Conservation (phyloP, 768 basidiomycete species). For the Serendipita vermifera region DNA sequence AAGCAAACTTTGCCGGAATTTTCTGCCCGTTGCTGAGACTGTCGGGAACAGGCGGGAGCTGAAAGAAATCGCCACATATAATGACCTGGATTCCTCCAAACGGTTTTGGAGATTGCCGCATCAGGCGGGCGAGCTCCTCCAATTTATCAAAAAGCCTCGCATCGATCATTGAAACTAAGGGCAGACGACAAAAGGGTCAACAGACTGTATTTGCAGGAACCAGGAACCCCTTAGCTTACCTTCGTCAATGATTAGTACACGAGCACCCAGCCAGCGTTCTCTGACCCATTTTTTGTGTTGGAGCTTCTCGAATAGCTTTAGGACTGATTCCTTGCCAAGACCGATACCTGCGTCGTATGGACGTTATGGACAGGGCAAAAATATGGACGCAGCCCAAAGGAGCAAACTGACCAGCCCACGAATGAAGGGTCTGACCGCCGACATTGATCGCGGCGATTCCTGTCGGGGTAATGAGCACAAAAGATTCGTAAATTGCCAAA, state of each 20-base stretch:
- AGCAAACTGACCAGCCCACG: slow-evolving; percentile 34
- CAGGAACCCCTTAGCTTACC: slow-evolving; percentile 14
- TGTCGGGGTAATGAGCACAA: slow-evolving; percentile 20
- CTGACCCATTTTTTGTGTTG: slow-evolving; percentile 40
- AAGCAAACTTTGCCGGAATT: slow-evolving; percentile 18
- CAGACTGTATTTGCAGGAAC: too few species aligned
- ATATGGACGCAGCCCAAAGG: neutral
- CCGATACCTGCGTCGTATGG: slow-evolving; percentile 47
- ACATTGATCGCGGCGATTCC: slow-evolving; percentile 76
- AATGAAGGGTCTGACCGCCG: slow-evolving; percentile 68
- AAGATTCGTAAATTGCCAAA: neutral
- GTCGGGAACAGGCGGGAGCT: slow-evolving; percentile 27
- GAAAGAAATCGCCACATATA: slow-evolving; percentile 29
- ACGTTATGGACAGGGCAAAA: neutral
- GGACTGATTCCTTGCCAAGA: slow-evolving; percentile 45
- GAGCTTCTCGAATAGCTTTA: slow-evolving; percentile 41
- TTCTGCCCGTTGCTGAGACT: slow-evolving; percentile 11
- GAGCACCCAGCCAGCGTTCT: slow-evolving; percentile 48
- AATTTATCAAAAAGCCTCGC: slow-evolving; percentile 26
- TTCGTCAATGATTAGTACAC: slow-evolving; percentile 74
- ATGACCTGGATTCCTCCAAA: slow-evolving; percentile 28
- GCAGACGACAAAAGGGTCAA: too few species aligned
- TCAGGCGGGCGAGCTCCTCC: slow-evolving; percentile 20
- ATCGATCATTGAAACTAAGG: slow-evolving; percentile 26
- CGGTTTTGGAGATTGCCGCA: slow-evolving; percentile 20